Percentiles rank a stretch among this genome's conserved stretches.
phyloP scores from a whole-genome alignment of 768 basidiomycete species.

The Pleurotus platypus region DNA sequence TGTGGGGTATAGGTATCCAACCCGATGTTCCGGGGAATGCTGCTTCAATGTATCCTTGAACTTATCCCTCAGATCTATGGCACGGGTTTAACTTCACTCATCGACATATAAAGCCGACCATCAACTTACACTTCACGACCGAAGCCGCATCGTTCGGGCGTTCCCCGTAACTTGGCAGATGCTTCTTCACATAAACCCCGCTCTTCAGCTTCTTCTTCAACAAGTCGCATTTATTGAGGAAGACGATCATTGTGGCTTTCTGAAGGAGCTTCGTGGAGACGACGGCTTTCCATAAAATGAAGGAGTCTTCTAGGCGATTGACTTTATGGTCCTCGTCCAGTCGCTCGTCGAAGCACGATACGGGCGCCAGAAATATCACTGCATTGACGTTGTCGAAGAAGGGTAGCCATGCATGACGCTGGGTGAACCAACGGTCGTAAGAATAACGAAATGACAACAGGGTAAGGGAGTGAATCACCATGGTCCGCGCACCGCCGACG shows the following conservation, averaged over 20 bases:
- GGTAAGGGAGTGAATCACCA: slow-evolving; percentile 28
- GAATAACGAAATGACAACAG: too few relatives aligned
- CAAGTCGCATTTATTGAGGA: slow-evolving; percentile 74
- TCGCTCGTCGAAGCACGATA: slow-evolving; percentile 43
- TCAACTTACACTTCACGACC: slow-evolving; percentile 53
- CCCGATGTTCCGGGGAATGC: slow-evolving; percentile 44
- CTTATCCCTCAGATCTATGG: slow-evolving; percentile 37
- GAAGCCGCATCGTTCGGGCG: slow-evolving; percentile 52
- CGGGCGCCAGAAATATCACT: slow-evolving; percentile 56
- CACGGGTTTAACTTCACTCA: neutral
- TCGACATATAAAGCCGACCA: neutral
- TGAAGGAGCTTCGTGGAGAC: slow-evolving; percentile 57
- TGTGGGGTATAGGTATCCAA: slow-evolving; percentile 57
- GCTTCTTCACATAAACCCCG: slow-evolving; percentile 47
- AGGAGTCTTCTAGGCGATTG: slow-evolving; percentile 71
- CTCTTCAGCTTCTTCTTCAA: slow-evolving; percentile 44
- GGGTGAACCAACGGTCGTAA: neutral
- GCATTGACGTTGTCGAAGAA: slow-evolving; percentile 74
- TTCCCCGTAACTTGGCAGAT: slow-evolving; percentile 60
- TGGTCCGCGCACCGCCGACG: slow-evolving; percentile 61
- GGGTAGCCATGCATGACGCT: slow-evolving; percentile 72
- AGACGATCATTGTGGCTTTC: slow-evolving; percentile 62
- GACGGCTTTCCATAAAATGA: slow-evolving; percentile 63
- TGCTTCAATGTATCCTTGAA: slow-evolving; percentile 52
- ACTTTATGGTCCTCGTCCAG: slow-evolving; percentile 54